phyloP scores from a whole-genome alignment of 768 basidiomycete genomes.

The Rhodotorula babjevae region DNA sequence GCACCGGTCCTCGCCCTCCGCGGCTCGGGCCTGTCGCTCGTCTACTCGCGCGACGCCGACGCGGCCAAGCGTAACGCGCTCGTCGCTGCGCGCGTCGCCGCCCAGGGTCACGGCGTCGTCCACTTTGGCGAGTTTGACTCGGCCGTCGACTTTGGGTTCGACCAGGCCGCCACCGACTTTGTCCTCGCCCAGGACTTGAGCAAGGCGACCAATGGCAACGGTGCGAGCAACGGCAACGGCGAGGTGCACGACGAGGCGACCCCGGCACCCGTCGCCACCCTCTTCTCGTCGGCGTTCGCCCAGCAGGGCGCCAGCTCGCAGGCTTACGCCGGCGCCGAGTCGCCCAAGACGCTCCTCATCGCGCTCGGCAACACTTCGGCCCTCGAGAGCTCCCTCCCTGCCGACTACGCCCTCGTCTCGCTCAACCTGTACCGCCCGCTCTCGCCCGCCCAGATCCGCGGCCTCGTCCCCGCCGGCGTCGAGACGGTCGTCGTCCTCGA shows the following conservation, averaged over 20 bases:
- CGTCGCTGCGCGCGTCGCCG: conserved; percentile 74
- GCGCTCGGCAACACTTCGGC: conserved; percentile 53
- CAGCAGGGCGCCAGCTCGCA: conserved; percentile 56
- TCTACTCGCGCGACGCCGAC: conserved; percentile 70
- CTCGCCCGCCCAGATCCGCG: conserved; percentile 56
- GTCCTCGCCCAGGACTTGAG: conserved; percentile 8
- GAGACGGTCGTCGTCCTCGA: conserved; percentile 74
- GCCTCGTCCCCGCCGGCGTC: conserved; percentile 59
- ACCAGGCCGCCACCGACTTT: conserved; percentile 19
- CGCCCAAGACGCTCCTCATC: conserved; percentile 66
- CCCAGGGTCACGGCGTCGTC: conserved; percentile 65
- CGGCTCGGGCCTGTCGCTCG: conserved; percentile 71
- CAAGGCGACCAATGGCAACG: conserved; percentile 8
- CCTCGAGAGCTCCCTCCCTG: conserved; percentile 54
- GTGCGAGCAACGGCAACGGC: conserved; percentile 44
- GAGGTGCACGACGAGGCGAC: conserved; percentile 10
- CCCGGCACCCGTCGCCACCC: conserved; percentile 19
- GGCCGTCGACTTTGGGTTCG: conserved; percentile 34
- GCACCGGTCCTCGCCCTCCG: conserved; percentile 71
- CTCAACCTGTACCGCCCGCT: conserved; percentile 69
- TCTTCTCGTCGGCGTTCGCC: conserved; percentile 38
- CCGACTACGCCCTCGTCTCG: conserved; percentile 42
- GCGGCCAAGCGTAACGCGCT: conserved; percentile 86
- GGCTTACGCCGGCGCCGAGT: conserved; percentile 53
- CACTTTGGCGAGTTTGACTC: conserved; percentile 62